Conservation (phyloP, 2,329 filamentous ascomycete species). For the Colletotrichum tamarilloi region DNA sequence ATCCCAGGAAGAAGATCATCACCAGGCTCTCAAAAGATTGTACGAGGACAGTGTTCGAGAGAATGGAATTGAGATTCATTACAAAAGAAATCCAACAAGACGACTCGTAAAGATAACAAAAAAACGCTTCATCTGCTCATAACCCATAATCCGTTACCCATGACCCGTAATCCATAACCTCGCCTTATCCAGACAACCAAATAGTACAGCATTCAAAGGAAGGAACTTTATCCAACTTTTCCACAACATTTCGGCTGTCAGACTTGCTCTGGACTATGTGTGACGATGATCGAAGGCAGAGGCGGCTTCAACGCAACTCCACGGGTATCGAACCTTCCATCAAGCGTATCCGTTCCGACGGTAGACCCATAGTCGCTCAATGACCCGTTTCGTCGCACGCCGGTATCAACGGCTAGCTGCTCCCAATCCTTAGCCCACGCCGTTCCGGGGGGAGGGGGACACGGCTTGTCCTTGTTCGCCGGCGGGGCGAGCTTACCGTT, state of each 20-base stretch:
- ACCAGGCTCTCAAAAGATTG: too few relatives aligned
- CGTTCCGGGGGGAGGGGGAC: slow-evolving; percentile 34
- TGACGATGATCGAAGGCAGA: slow-evolving; percentile 34
- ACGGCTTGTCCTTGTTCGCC: slow-evolving; percentile 20
- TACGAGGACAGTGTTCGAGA: neutral
- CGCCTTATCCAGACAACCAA: neutral
- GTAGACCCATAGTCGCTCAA: slow-evolving; percentile 29
- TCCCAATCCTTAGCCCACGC: slow-evolving; percentile 37
- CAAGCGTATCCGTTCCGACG: slow-evolving; percentile 4
- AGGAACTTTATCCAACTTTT: neutral
- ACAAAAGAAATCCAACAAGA: slow-evolving; percentile 4
- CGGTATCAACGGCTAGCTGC: slow-evolving; percentile 33
- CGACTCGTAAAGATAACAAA: neutral
- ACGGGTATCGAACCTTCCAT: slow-evolving; percentile 2
- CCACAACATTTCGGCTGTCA: neutral
- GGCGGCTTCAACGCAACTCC: slow-evolving; percentile 11
- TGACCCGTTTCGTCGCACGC: slow-evolving; percentile 31
- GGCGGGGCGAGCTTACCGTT: slow-evolving; percentile 19
- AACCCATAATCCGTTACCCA: neutral
- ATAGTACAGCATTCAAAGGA: neutral
- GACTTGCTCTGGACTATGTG: slow-evolving; percentile 21
- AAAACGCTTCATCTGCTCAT: slow-evolving; percentile 1
- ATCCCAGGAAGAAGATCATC: neutral
- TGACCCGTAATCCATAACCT: neutral
- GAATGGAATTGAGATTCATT: neutral